Base-by-base conservation (phyloP, 768 basidiomycete genomes). In the Chalciporus pseudorubinellus region DNA sequence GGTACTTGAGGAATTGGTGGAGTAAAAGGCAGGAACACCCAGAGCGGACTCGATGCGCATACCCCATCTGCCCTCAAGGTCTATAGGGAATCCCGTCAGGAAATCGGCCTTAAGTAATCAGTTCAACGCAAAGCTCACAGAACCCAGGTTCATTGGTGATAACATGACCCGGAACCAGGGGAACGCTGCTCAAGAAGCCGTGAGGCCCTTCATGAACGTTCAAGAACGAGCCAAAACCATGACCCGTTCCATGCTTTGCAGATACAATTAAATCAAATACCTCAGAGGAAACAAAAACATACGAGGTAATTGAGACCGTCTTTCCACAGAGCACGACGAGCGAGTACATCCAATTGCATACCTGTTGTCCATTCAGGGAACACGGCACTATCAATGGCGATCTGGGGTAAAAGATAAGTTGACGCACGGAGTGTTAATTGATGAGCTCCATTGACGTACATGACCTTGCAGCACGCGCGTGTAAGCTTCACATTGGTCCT, bases 391-490 rank as follows among this genome's bases (percentile, higher is more conserved):
- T 95, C 92, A 61, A 98, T 90, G 21, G 92, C 92, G 57, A 98
- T 95, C 85, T 92, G 60, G 56, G 59, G 50, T 52, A 50, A 41
- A 28, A 44, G 47, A 67, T 60, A 43, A 16, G n/a, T 36, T 62
- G 55, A 42, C 36, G 36, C 39, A 41, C 46, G 51, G 55, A 48
- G 34, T 46, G 20, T 8, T 57, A 46, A 59, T 53, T 18, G 45
- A 62, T 54, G 53, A 62, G 42, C 34, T 53, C 43, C 51, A 34
- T 59, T 52, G 51, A 79, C 89, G 62, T 75, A 92, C 91, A 73
- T 99, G 97, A 8, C 95, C 95, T 71, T 99, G 97, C 51, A 99
- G 68, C 39, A 98, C 97, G 41, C 93, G 79, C 26, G 97, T 99
- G 70, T 85, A 99, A 1, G 95, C 93, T 58, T 94, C 88, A 65